These are phyloP conservation scores for Epicoccum nigrum DNA, from an alignment of 2,329 filamentous ascomycete genomes.

Conservation along the genomic window DNA sequence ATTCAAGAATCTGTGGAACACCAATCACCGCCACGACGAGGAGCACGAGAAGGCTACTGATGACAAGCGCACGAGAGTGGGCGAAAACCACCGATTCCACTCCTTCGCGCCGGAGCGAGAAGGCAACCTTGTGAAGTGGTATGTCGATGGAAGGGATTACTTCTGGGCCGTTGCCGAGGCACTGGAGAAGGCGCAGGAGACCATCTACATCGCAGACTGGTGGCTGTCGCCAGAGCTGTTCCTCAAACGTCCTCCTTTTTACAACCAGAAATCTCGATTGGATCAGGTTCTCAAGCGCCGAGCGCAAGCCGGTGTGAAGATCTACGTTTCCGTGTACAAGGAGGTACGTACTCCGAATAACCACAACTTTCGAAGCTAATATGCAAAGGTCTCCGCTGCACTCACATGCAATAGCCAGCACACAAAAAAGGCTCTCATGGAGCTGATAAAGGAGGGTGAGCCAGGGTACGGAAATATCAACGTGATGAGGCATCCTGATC, in stretches of 20 bases:
- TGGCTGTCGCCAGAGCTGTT: conserved; percentile 92
- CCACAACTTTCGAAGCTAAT: conserved; percentile 8
- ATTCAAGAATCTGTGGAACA: conserved; percentile 74
- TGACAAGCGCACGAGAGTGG: conserved; percentile 74
- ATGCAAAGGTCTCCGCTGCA: conserved; percentile 47
- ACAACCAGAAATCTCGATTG: conserved; percentile 83
- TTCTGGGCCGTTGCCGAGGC: conserved; percentile 91
- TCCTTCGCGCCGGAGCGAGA: conserved; percentile 89
- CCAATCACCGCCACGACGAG: conserved; percentile 91
- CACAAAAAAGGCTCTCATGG: conserved; percentile 85
- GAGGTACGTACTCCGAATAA: conserved; percentile 59
- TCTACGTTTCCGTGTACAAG: conserved; percentile 91
- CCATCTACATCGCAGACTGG: conserved; percentile 97
- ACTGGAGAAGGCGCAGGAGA: conserved; percentile 86
- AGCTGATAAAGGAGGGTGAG: conserved; percentile 78
- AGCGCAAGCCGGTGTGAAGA: conserved; percentile 91
- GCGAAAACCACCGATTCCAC: conserved; percentile 79
- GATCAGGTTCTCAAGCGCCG: conserved; percentile 86
- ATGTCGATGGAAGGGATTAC: conserved; percentile 93
- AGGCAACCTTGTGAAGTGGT: conserved; percentile 92
- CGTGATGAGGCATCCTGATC: conserved; percentile 89
- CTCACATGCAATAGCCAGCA: conserved; percentile 91
- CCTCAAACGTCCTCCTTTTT: conserved; percentile 80
- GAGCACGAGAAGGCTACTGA: conserved; percentile 86
- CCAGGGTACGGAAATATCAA: conserved; percentile 88